A percentile compares a stretch with the other conserved stretches of the same genome.
phyloP scores from a whole-genome alignment of 768 basidiomycete genomes.

The Lanmaoa rubissima region DNA sequence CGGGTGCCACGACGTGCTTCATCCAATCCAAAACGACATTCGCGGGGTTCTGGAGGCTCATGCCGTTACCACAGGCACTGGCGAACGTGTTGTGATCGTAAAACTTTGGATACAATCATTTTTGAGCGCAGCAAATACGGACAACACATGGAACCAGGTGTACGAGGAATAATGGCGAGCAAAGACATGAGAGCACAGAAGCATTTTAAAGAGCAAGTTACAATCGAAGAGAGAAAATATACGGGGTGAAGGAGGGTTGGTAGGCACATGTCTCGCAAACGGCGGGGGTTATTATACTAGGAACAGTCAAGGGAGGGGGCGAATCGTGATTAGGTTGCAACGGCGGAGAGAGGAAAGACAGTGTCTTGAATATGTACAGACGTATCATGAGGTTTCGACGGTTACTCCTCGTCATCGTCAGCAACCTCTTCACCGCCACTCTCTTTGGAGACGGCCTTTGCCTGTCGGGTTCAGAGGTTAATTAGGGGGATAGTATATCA shows the following conservation, averaged over 20 bases:
- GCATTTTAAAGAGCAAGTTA: constrained; percentile 24
- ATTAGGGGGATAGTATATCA: neutral
- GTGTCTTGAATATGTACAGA: constrained; percentile 20
- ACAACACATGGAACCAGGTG: constrained; percentile 29
- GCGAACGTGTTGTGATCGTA: constrained; percentile 18
- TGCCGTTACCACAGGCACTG: no score
- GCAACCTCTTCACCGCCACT: constrained; percentile 36
- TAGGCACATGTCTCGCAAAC: constrained; percentile 30
- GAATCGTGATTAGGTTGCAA: constrained; percentile 21
- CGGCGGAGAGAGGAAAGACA: constrained; percentile 4
- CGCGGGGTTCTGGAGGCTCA: no score
- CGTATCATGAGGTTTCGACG: constrained; percentile 3
- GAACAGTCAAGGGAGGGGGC: constrained; percentile 2
- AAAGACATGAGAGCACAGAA: constrained; percentile 29
- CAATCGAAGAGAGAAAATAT: constrained; percentile 7
- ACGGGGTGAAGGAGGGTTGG: constrained; percentile 17
- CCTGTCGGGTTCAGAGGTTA: constrained; percentile 16
- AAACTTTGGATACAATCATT: constrained; percentile 30
- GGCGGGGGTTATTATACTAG: constrained; percentile 21
- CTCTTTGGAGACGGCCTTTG: constrained; percentile 34
- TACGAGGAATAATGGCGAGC: constrained; percentile 19
- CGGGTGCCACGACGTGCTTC: no score
- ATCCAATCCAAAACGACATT: no score
- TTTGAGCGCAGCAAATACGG: constrained; percentile 25
- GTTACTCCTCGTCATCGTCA: constrained; percentile 45